Conservation (phyloP, 805 yeast species). For the Ogataea haglerorum region DNA sequence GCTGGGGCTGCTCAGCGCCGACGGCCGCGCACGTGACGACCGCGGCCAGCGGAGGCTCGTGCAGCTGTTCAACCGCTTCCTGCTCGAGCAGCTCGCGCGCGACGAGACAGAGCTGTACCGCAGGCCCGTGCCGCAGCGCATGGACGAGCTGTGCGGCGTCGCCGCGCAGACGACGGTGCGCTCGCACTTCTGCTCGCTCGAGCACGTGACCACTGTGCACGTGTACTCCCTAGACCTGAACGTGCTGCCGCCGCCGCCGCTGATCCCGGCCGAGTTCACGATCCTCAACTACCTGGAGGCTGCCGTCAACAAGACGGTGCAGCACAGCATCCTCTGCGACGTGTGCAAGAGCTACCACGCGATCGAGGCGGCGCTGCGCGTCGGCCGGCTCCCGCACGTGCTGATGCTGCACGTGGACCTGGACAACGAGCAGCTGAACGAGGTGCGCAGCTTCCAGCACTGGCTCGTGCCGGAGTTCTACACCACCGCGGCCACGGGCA, state of each 20-base stretch:
- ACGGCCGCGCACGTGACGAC: constrained; percentile 43
- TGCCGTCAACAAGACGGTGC: constrained; percentile 50
- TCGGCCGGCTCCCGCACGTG: constrained; percentile 61
- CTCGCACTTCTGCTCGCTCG: constrained; percentile 38
- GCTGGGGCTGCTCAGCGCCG: constrained; percentile 51
- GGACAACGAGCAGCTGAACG: constrained; percentile 50
- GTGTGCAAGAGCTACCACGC: constrained; percentile 49
- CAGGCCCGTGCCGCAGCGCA: constrained; percentile 14
- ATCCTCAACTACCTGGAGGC: constrained; percentile 60
- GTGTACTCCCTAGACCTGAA: constrained; percentile 44
- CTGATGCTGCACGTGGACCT: constrained; percentile 59
- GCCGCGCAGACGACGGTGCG: constrained; percentile 40
- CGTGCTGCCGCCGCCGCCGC: constrained; percentile 33
- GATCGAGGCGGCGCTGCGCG: constrained; percentile 49
- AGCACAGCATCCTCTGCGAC: constrained; percentile 51
- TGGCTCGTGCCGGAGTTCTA: constrained; percentile 67
- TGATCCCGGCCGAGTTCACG: constrained; percentile 29
- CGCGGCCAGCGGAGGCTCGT: constrained; percentile 42
- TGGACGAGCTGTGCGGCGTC: constrained; percentile 39
- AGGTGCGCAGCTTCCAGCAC: constrained; percentile 44
- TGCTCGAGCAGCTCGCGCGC: constrained; percentile 47
- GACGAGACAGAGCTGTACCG: constrained; percentile 44
- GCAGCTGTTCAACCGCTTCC: constrained; percentile 56
- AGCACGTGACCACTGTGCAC: constrained; percentile 34
- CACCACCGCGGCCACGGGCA: constrained; percentile 25